These are phyloP conservation scores for Novakomyces olei DNA, from an alignment of 805 yeast species.

Conservation along the genomic window DNA sequence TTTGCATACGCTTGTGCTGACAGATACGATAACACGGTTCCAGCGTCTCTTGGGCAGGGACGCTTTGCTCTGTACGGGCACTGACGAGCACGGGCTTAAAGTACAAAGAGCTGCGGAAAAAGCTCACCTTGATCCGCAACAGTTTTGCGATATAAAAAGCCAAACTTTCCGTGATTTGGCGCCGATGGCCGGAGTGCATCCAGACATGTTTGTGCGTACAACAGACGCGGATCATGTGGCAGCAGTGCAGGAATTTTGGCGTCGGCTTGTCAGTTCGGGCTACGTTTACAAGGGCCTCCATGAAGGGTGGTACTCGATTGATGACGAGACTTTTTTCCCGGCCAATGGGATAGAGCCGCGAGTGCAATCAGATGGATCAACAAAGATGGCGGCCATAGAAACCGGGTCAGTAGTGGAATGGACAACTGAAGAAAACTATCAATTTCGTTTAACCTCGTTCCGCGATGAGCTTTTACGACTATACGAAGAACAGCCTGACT, in stretches of 20 bases:
- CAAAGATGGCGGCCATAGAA: constrained; percentile 27
- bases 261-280: constrained; percentile 31
- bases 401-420: constrained; percentile 53
- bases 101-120: constrained; percentile 58
- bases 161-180: constrained; percentile 45
- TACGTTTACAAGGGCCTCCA: constrained; percentile 65
- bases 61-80: constrained; percentile 59
- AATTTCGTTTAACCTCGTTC: constrained; percentile 50
- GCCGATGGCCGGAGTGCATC: constrained; percentile 29
- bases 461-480: constrained; percentile 29
- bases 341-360: constrained; percentile 40
- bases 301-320: constrained; percentile 82
- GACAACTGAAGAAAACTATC: constrained; percentile 69
- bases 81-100: constrained; percentile 92
- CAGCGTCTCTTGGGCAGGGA: constrained; percentile 24
- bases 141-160: constrained; percentile 51
- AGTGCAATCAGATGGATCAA: constrained; percentile 5
- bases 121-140: constrained; percentile 31
- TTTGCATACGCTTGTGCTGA: constrained; percentile 61
- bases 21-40: constrained; percentile 69
- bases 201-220: constrained; percentile 69
- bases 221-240: constrained; percentile 59
- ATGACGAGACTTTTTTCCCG: constrained; percentile 88
- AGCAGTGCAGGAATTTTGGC: constrained; percentile 47
- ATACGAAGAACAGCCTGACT: constrained; percentile 28